Evolutionary conservation across 768 basidiomycete genomes (phyloP).

Genomic region (Serendipita sp.): DNA sequence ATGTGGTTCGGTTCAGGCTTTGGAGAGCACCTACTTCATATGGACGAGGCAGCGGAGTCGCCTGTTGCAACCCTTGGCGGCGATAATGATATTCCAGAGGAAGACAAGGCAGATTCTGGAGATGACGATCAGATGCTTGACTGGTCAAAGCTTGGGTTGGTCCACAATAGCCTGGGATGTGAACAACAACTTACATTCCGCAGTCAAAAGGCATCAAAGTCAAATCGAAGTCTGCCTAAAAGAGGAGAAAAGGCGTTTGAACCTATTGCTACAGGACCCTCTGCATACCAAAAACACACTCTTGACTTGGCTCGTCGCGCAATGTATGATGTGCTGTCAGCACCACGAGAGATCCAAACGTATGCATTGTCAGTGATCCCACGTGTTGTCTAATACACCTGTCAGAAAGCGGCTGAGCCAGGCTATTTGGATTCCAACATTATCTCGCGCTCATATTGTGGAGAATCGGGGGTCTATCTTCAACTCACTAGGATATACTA

Average conservation of each 20-base stretch:
- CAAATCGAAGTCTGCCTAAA: constrained; percentile 41
- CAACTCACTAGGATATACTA: constrained; percentile 63
- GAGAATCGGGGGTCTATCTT: constrained; percentile 74
- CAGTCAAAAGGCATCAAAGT: neutral
- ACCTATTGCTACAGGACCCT: constrained; percentile 37
- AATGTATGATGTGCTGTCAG: constrained; percentile 69
- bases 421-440: constrained; percentile 57
- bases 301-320: constrained; percentile 66
- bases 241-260: constrained; percentile 98
- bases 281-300: constrained; percentile 64
- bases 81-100: neutral
- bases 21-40: neutral
- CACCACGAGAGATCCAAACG: constrained; percentile 63
- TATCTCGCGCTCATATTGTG: constrained; percentile 50
- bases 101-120: neutral
- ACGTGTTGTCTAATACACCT: neutral
- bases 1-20: neutral
- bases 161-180: neutral
- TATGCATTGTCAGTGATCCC: constrained; percentile 18
- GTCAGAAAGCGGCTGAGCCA: constrained; percentile 62
- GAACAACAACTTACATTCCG: neutral
- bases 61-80: neutral
- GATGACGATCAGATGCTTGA: neutral
- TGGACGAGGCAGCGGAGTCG: neutral
- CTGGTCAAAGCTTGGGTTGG: neutral